Base-by-base conservation (phyloP, 305 asterid genomes). In the Ajuga reptans region DNA sequence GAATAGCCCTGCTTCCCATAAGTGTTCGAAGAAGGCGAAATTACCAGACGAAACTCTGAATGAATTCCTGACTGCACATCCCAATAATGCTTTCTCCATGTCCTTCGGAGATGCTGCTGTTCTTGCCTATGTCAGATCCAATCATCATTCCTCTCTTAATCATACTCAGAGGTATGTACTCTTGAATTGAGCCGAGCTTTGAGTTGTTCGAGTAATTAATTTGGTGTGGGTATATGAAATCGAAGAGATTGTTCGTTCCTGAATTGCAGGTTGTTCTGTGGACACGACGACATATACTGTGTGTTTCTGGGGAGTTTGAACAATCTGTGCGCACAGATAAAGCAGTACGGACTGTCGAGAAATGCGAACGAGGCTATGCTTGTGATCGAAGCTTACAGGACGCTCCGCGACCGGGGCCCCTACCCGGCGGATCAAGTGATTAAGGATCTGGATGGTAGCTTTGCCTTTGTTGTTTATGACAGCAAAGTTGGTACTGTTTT, bases 371-470 rank as follows among this genome's bases (percentile, higher is more conserved):
- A 91, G 74, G 98, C 95, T 18, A 84, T 87, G 92, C 73, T 89
- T 4, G 89, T 86, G 34, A 87, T 89, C 33, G 94, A 91, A 64
- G 98, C 96, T 0, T 91, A 91, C 14, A 50, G 91, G 59, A 89
- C 98, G 0, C 84, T 91, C 6, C 69, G 98, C 4, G 98, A 91
- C 80, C 74, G 98, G 0, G 94, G 92, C 1, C 98, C 98, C 0
- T 89, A 87, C 42, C 98, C 98, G 10, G 94, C 95, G 0, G 92
- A 89, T 49, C 98, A 87, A 37, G 95, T 91, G 29, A 75, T 91
- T 7, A 87, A 82, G 85, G 98, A 91, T 73, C 84, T 91, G 17
- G 94, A 91, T 0, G 98, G 98, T 0, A 79, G 77, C 79, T 91
- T 84, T 56, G 98, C 92, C 5, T 91, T 89, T 11, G 90, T 89